Conservation (phyloP, 164 flowering plant genomes). For the grape (Vitis vinifera) region ASM3070453v1 NC_081814.1:19053501-19054000, state of each 20-base stretch:
- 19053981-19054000: slow-evolving; percentile 51
- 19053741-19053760: no score
- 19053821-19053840: background rate
- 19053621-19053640: no score
- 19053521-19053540: no score
- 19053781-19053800: background rate
- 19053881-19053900: slow-evolving; percentile 52
- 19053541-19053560: no score
- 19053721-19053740: background rate
- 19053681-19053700: background rate
- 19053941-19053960: slow-evolving; percentile 33
- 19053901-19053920: slow-evolving; percentile 44
- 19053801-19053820: background rate
- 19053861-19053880: slow-evolving; percentile 27
- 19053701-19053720: background rate
- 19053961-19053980: slow-evolving; percentile 49
- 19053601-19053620: no score
- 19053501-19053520: no score
- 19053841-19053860: slow-evolving; percentile 11
- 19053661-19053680: no score
- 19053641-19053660: no score
- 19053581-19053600: no score
- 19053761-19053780: slow-evolving; percentile 8
- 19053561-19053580: no score
- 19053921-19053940: slow-evolving; percentile 50